Base-by-base conservation (phyloP, 257 asterid species). In the Rauvolfia tetraphylla region DNA sequence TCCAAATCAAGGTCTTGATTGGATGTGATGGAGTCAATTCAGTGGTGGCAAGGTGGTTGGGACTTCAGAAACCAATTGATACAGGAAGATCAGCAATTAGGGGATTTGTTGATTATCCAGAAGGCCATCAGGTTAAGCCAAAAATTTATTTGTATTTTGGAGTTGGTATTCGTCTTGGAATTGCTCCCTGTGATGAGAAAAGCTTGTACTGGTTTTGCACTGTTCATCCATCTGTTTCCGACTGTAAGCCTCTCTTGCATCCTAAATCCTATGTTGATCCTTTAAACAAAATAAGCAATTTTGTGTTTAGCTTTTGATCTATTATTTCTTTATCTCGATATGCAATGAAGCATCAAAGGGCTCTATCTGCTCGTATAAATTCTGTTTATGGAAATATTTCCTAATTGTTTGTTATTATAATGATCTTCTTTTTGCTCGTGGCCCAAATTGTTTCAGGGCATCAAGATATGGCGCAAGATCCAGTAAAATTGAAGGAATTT, bases 11-110 rank as follows among this genome's bases (percentile, higher is more conserved):
- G 98, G 97, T 85, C 75, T 83, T 91, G 88, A 81, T 93, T 17
- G 98, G 98, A 29, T 90, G 96, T 38, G 97, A 93, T 72, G 98
- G 98, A 59, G 92, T 92, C 68, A 89, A 93, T 70, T 93, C 97
- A 4, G 23, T 72, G 41, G 94, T 93, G 79, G 93, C 94, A 10
- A 88, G 85, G 46, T 91, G 89, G 91, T 78, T 92, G 83, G 96
- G 93, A 12, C 91, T 92, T 49, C 85, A 79, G 74, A 76, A 75
- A 56, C 90, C 96, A 4, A 82, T 89, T 5, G 72, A 65, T 46
- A 74, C 83, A 1, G 89, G 88, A 18, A 83, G 98, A 58, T 84
- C 93, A 33, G 91, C 97, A 14, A 88, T 92, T 23, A 86, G 98
- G 80, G 98, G 96, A 25, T 82, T 87, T 20, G 90, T 87, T 31